These are phyloP conservation scores for Trametes meyenii DNA, from an alignment of 768 basidiomycete species.

Conservation along the genomic window DNA sequence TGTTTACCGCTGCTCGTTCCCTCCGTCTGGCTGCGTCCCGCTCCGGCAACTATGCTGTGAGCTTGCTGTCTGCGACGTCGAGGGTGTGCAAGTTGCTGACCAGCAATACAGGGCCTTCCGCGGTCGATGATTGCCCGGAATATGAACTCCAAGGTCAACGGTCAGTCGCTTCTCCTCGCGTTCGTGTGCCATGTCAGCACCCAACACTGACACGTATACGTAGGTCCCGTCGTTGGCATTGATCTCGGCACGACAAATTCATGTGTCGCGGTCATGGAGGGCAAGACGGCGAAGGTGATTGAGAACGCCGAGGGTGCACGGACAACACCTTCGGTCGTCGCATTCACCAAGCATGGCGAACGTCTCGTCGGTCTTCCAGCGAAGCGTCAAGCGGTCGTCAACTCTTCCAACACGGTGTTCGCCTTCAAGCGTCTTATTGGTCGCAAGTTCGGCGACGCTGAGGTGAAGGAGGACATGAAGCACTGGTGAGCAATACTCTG, in stretches of 20 bases:
- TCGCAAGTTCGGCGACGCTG: conserved; percentile 88
- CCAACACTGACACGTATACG: conserved; percentile 1
- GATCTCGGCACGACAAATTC: conserved; percentile 95
- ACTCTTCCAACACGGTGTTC: conserved; percentile 91
- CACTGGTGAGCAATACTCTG: conserved; percentile 61
- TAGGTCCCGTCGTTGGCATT: conserved; percentile 93
- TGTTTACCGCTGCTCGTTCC: conserved; percentile 74
- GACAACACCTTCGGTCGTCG: conserved; percentile 97
- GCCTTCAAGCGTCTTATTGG: conserved; percentile 95
- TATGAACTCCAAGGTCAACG: conserved; percentile 95
- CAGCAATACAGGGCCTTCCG: conserved; percentile 54
- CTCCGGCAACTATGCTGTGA: conserved; percentile 67
- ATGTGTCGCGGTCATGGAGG: conserved; percentile 94
- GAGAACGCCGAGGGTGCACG: conserved; percentile 98
- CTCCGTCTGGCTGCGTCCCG: conserved; percentile 60
- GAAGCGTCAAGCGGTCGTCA: conserved; percentile 96
- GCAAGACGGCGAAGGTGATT: conserved; percentile 90
- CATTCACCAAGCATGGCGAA: conserved; percentile 98
- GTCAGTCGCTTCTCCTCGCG: conserved; percentile 42
- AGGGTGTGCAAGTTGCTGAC: conserved; percentile 6
- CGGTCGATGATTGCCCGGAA: conserved; percentile 82
- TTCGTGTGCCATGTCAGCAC: not conserved
- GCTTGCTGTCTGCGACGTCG: not conserved
- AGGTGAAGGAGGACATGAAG: conserved; percentile 88
- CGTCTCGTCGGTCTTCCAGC: conserved; percentile 95